Evolutionary conservation across 2,329 filamentous ascomycete species (phyloP).

Genomic region (Botrytis fragariae): DNA sequence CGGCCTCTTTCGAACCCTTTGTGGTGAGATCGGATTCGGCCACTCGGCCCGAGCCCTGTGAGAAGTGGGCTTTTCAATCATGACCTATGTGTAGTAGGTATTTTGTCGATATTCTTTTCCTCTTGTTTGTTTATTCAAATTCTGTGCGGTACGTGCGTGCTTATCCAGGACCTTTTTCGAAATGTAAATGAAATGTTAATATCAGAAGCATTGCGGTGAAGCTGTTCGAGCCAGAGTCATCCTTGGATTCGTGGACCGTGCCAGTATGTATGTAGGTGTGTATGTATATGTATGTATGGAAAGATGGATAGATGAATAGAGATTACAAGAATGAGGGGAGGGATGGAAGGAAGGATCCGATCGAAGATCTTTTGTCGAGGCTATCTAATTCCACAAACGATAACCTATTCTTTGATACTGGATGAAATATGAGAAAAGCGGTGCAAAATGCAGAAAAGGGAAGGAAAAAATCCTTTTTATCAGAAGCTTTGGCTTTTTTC

Average conservation of each 20-base stretch:
- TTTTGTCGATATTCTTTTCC: neutral
- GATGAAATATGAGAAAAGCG: conserved; percentile 4
- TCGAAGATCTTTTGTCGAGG: neutral
- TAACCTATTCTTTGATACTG: neutral
- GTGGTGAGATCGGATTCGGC: conserved; percentile 16
- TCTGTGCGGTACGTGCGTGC: conserved; percentile 8
- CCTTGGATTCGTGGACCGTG: conserved; percentile 13
- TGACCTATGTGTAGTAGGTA: conserved; percentile 8
- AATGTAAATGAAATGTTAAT: conserved; percentile 14
- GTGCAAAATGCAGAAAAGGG: conserved; percentile 6
- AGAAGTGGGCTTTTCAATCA: conserved; percentile 17
- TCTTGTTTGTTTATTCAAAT: conserved; percentile 5
- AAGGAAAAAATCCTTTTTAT: neutral
- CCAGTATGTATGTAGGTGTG: neutral
- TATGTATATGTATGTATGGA: neutral
- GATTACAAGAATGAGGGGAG: conserved; percentile 3
- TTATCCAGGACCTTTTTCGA: conserved; percentile 14
- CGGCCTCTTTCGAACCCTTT: conserved; percentile 16
- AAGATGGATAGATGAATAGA: neutral
- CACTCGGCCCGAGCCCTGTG: conserved; percentile 17
- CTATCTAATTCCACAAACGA: neutral
- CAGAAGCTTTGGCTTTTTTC: conserved; percentile 10
- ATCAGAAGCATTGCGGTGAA: conserved; percentile 20
- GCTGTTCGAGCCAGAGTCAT: conserved; percentile 12
- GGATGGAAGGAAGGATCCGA: neutral